Percentiles rank a stretch among this genome's conserved stretches.
phyloP scores from a whole-genome alignment of 2,329 filamentous ascomycete genomes.

The Cadophora malorum region DNA sequence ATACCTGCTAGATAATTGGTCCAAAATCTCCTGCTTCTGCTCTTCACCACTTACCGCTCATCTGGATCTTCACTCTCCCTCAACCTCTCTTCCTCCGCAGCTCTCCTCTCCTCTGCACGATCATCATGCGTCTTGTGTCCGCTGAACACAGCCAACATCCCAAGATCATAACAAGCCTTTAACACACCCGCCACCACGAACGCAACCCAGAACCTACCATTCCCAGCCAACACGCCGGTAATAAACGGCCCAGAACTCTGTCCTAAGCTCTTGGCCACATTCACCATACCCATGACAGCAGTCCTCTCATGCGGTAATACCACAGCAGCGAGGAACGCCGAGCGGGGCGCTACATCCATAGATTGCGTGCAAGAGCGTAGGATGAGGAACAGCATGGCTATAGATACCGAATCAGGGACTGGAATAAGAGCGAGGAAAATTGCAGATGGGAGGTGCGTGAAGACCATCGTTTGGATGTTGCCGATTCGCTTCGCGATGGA shows the following conservation, averaged over 20 bases:
- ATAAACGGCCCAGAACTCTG: conserved; percentile 67
- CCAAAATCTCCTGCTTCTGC: too few species aligned
- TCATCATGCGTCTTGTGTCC: conserved; percentile 44
- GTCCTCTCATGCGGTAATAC: conserved; percentile 71
- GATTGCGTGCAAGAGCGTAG: conserved; percentile 66
- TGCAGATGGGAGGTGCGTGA: conserved; percentile 74
- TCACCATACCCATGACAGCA: conserved; percentile 73
- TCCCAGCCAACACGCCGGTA: conserved; percentile 66
- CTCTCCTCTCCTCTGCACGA: conserved; percentile 31
- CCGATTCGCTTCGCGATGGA: conserved; percentile 62
- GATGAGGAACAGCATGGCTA: conserved; percentile 66
- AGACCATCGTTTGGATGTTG: conserved; percentile 75
- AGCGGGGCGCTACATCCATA: conserved; percentile 75
- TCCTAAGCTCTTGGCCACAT: conserved; percentile 70
- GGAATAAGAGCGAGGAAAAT: conserved; percentile 70
- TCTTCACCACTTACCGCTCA: conserved; percentile 25
- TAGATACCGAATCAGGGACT: conserved; percentile 56
- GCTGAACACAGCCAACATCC: conserved; percentile 58
- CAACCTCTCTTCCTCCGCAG: conserved; percentile 31
- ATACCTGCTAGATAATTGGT: too few species aligned
- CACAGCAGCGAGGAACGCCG: conserved; percentile 71
- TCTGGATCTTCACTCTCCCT: conserved; percentile 34
- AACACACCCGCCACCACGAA: conserved; percentile 68
- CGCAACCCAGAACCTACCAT: conserved; percentile 63
- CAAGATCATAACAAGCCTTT: conserved; percentile 67